Evolutionary conservation across 805 yeast species (phyloP).

Genomic region (Spathaspora sp.): DNA sequence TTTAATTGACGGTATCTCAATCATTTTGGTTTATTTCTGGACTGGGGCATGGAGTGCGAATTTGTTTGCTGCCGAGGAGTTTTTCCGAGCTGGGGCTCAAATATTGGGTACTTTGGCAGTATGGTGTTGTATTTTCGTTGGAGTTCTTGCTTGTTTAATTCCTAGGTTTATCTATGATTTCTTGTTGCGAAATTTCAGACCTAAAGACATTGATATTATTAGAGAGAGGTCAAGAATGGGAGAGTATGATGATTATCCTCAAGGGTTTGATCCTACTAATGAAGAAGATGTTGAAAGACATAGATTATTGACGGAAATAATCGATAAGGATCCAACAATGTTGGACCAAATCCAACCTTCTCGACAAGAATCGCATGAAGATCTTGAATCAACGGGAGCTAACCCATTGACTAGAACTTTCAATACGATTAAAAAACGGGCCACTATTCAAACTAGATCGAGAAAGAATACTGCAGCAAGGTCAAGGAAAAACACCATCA

Average conservation of each 20-base stretch:
- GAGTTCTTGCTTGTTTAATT: conserved; percentile 49
- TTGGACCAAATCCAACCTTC: conserved; percentile 32
- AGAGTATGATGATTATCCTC: conserved; percentile 46
- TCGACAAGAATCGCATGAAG: conserved; percentile 11
- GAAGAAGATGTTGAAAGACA: conserved; percentile 39
- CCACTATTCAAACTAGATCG: conserved; percentile 18
- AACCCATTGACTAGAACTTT: conserved; percentile 25
- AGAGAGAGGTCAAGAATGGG: conserved; percentile 57
- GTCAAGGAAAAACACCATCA: conserved; percentile 15
- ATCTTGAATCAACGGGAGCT: conserved; percentile 3
- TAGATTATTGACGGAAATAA: conserved; percentile 28
- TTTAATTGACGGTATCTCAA: conserved; percentile 51
- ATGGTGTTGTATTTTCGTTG: conserved; percentile 64
- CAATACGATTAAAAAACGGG: conserved; percentile 30
- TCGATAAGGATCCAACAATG: conserved; percentile 30
- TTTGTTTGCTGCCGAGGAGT: conserved; percentile 47
- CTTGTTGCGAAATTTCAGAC: conserved; percentile 49
- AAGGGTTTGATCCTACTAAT: conserved; percentile 52
- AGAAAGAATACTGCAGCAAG: conserved; percentile 10
- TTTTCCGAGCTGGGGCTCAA: conserved; percentile 62
- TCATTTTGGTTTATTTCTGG: conserved; percentile 65
- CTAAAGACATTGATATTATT: conserved; percentile 67
- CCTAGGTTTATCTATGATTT: conserved; percentile 60
- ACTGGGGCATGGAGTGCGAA: conserved; percentile 72
- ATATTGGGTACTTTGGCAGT: conserved; percentile 57